Evolutionary conservation across 2,329 filamentous ascomycete species (phyloP).

Genomic region (Aspergillus amoenus): DNA sequence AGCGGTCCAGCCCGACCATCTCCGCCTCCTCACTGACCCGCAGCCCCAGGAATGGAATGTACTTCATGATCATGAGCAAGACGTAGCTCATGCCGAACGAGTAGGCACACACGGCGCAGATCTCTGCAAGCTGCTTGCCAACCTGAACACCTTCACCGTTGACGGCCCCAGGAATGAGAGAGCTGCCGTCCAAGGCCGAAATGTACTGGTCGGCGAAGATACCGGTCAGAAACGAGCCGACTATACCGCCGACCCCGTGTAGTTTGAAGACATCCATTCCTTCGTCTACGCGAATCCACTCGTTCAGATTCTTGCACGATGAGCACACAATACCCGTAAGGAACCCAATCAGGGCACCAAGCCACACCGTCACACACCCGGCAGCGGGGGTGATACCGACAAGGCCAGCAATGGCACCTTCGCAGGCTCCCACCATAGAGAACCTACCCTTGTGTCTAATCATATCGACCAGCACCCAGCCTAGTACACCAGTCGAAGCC

Average conservation of each 20-base stretch:
- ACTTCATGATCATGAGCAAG: slow-evolving; percentile 54
- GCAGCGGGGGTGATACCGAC: slow-evolving; percentile 62
- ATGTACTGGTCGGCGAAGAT: slow-evolving; percentile 52
- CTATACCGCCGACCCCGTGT: slow-evolving; percentile 58
- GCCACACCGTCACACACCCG: slow-evolving; percentile 54
- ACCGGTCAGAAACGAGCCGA: slow-evolving; percentile 58
- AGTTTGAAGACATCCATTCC: slow-evolving; percentile 62
- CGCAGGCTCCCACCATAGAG: slow-evolving; percentile 57
- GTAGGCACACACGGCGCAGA: slow-evolving; percentile 54
- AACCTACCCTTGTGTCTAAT: slow-evolving; percentile 54
- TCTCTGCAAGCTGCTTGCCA: slow-evolving; percentile 57
- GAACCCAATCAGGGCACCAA: slow-evolving; percentile 57
- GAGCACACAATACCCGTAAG: slow-evolving; percentile 54
- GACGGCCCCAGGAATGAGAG: slow-evolving; percentile 49
- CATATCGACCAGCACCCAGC: slow-evolving; percentile 55
- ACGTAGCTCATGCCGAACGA: slow-evolving; percentile 55
- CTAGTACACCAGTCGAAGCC: slow-evolving; percentile 54
- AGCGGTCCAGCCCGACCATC: slow-evolving; percentile 54
- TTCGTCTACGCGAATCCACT: slow-evolving; percentile 57
- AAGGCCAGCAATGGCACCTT: slow-evolving; percentile 58
- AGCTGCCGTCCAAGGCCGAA: slow-evolving; percentile 50
- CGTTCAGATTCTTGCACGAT: slow-evolving; percentile 51
- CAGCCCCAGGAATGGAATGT: slow-evolving; percentile 54
- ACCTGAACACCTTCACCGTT: slow-evolving; percentile 58
- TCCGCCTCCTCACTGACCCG: slow-evolving; percentile 56